These are phyloP conservation scores for Kwoniella sp. DNA, from an alignment of 768 basidiomycete genomes.

Conservation along the genomic window DNA sequence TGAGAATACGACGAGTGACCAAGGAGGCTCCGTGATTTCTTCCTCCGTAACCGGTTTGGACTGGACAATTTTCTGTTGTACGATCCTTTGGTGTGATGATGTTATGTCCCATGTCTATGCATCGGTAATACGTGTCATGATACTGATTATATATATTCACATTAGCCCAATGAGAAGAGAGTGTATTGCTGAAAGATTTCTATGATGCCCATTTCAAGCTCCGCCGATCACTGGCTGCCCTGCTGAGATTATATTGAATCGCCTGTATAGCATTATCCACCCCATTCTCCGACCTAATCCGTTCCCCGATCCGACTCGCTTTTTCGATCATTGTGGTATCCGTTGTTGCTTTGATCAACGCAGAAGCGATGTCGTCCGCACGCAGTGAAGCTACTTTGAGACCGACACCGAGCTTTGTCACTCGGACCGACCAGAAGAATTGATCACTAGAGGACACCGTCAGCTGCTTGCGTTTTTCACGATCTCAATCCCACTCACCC, in stretches of 20 bases:
- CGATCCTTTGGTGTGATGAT: conserved; percentile 2
- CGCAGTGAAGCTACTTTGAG: conserved; percentile 62
- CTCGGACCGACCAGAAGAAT: conserved; percentile 68
- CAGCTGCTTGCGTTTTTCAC: neutral
- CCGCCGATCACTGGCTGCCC: conserved; percentile 47
- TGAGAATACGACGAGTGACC: conserved; percentile 5
- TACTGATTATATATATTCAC: too few species aligned
- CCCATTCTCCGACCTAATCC: conserved; percentile 62
- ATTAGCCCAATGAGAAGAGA: neutral
- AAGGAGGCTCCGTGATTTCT: conserved; percentile 30
- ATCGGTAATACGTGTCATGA: neutral
- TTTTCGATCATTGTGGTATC: conserved; percentile 67
- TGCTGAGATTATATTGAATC: conserved; percentile 63
- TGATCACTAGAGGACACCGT: conserved; percentile 61
- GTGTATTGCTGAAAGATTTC: neutral
- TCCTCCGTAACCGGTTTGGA: neutral
- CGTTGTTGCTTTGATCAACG: conserved; percentile 64
- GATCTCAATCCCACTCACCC: conserved; percentile 57
- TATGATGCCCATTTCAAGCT: conserved; percentile 30
- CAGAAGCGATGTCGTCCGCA: conserved; percentile 61
- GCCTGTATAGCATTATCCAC: conserved; percentile 63
- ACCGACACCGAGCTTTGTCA: conserved; percentile 67
- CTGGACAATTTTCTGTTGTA: conserved; percentile 14
- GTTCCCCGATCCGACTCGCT: conserved; percentile 61
- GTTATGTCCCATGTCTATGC: neutral